Conservation (phyloP, 371 early-diverging fungal species). For the Mucor racemosus region DNA sequence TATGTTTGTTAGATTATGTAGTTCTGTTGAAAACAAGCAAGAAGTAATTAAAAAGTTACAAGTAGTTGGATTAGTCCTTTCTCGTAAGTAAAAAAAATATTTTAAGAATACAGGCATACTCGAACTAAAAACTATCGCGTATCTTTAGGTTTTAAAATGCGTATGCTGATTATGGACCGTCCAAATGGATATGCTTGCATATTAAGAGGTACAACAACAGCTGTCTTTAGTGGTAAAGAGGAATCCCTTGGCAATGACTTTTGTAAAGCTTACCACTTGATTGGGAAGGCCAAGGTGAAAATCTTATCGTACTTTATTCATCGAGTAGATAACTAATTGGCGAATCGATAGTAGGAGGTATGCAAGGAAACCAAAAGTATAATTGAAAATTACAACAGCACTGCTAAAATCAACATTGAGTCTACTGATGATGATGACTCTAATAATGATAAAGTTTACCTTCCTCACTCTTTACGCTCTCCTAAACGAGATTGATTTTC, state of each 20-base stretch:
- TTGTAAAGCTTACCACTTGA: constrained; percentile 15
- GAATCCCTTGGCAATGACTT: constrained; percentile 15
- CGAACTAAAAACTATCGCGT: constrained; percentile 12
- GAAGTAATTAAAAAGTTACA: constrained; percentile 21
- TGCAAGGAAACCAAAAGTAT: constrained; percentile 18
- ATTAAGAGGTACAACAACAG: constrained; percentile 15
- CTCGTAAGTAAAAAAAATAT: constrained; percentile 18
- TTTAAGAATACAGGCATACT: constrained; percentile 16
- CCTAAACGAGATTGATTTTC: constrained; percentile 14
- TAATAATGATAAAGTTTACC: constrained; percentile 14
- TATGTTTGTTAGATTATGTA: constrained; percentile 20
- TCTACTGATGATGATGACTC: constrained; percentile 9
- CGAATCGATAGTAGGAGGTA: too few relatives aligned
- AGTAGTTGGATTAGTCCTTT: constrained; percentile 23
- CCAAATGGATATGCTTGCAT: constrained; percentile 19
- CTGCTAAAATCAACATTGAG: constrained; percentile 15
- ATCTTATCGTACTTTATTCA: constrained; percentile 8
- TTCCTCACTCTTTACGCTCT: constrained; percentile 21
- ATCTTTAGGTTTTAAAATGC: constrained; percentile 13
- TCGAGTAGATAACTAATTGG: too few relatives aligned
- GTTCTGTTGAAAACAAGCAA: constrained; percentile 18
- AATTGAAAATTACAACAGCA: constrained; percentile 7
- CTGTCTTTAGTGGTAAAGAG: constrained; percentile 17
- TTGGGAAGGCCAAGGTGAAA: constrained; percentile 20
- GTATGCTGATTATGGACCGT: constrained; percentile 20